A percentile compares a stretch with the other conserved stretches of the same genome.
phyloP scores from a whole-genome alignment of 2,329 filamentous ascomycete genomes.

The Colletotrichum spinosum region DNA sequence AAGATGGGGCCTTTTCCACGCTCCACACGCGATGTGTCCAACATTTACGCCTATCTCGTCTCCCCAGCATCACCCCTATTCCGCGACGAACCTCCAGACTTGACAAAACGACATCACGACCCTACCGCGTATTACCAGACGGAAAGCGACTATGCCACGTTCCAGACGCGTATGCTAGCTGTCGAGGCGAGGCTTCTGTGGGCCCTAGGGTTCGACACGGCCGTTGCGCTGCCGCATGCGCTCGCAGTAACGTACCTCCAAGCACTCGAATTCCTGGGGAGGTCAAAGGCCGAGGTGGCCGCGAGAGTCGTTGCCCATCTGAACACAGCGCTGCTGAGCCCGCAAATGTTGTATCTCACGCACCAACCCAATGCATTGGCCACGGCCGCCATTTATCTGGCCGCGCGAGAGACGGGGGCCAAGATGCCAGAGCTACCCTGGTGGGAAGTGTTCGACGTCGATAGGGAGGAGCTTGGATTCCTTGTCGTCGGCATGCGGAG shows the following conservation, averaged over 20 bases:
- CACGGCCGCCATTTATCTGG: constrained; percentile 90
- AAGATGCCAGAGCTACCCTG: constrained; percentile 87
- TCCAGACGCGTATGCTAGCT: constrained; percentile 73
- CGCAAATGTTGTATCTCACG: constrained; percentile 90
- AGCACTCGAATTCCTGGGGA: constrained; percentile 77
- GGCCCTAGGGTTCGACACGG: constrained; percentile 79
- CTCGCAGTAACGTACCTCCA: constrained; percentile 94
- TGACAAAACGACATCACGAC: constrained; percentile 49
- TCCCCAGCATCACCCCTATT: constrained; percentile 70
- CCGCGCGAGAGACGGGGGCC: constrained; percentile 79
- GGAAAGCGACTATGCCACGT: constrained; percentile 76
- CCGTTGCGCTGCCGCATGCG: constrained; percentile 86
- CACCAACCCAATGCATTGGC: constrained; percentile 90
- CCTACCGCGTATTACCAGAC: constrained; percentile 75
- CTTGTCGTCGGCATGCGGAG: constrained; percentile 88
- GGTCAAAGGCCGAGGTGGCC: constrained; percentile 65
- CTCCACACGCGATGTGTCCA: constrained; percentile 82
- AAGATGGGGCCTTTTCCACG: constrained; percentile 85
- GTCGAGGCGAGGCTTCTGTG: constrained; percentile 83
- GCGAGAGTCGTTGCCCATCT: constrained; percentile 78
- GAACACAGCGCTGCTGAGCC: constrained; percentile 87
- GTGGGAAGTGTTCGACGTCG: constrained; percentile 99
- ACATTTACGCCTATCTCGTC: constrained; percentile 85
- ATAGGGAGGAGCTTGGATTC: constrained; percentile 93
- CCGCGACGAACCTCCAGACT: constrained; percentile 48